Percentiles rank a stretch among this genome's conserved stretches.
Conservation (phyloP, 768 basidiomycete species). For the Paxillus involutus region DNA sequence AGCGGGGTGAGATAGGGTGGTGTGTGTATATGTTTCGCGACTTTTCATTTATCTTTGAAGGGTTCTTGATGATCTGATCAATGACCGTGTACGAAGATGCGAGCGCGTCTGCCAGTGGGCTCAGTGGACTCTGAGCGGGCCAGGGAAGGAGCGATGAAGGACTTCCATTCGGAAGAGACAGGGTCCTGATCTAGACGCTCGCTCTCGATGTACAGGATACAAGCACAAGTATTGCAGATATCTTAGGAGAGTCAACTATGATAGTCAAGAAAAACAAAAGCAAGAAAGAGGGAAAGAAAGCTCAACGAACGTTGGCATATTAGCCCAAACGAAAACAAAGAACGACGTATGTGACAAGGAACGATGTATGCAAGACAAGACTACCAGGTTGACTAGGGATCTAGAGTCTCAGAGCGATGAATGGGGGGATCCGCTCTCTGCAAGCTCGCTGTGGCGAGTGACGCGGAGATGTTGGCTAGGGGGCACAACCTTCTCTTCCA, state of each 20-base stretch:
- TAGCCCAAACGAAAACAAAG: no score
- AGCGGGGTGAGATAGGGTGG: no score
- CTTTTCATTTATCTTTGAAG: no score
- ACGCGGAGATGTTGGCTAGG: slow-evolving; percentile 67
- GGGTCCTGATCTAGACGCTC: not conserved
- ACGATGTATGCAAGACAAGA: not conserved
- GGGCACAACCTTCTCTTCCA: slow-evolving; percentile 60
- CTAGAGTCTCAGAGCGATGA: not conserved
- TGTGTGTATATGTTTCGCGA: no score
- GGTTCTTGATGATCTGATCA: no score
- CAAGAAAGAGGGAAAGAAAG: no score
- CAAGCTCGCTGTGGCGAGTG: slow-evolving; percentile 52
- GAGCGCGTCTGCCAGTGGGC: no score
- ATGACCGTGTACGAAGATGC: no score
- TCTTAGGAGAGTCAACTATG: not conserved
- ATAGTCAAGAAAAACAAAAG: not conserved
- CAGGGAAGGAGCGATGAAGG: no score
- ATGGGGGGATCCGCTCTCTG: slow-evolving; percentile 29
- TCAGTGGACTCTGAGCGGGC: no score
- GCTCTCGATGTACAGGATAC: not conserved
- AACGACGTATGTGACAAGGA: no score
- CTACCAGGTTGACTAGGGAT: not conserved
- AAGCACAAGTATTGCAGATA: not conserved
- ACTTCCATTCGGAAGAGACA: no score
- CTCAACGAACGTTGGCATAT: not conserved